Base-by-base conservation (phyloP, 106 monocot species). In the Platanthera guangdongensis region DNA sequence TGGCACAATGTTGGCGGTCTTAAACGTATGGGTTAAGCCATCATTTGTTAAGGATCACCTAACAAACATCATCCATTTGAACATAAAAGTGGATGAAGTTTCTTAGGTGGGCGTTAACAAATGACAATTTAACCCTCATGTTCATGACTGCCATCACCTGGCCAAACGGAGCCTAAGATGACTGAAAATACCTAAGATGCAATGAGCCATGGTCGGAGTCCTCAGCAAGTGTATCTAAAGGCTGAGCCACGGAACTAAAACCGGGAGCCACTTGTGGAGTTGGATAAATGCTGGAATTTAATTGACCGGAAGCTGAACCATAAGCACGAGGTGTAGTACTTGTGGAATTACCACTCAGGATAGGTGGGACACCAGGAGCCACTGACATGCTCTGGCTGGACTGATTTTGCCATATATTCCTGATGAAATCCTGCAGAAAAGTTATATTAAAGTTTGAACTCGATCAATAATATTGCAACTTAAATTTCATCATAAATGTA, bases 371-470 rank as follows among this genome's bases (percentile, higher is more conserved):
- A 78, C 77, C 52, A 75, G 88, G 72, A 52, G 39, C 68, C 81
- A 73, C 80, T 76, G 71, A 86, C 76, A 90, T 60, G 82, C 83
- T 91, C 76, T 90, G 96, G 55, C 84, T 80, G 50, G 93, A 79
- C 53, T 90, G 90, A 55, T 85, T 89, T 74, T 93, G 88, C 92
- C 88, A 93, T 12, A 88, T 82, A 81, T 81, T 87, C 54, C 85
- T 86, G 52, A 89, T 83, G 78, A 97, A 97, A 74, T 97, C 96
- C 96, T 97, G 76, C 68, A 87, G 48, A 53, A 64, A 80, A 53
- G 25, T 9, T 73, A 70, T 32, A 25, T 71, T 1, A 74, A 49
- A 71, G 25, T 60, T 32, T 60, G 46, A 78, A 47, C 0, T 32
- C 32, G 32, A 32, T 32, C 8, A 45, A 19, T 39, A 7, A 57